Evolutionary conservation across 352 stramenopile genomes (phyloP).

Genomic region (Phytopythium mirpurense): DNA sequence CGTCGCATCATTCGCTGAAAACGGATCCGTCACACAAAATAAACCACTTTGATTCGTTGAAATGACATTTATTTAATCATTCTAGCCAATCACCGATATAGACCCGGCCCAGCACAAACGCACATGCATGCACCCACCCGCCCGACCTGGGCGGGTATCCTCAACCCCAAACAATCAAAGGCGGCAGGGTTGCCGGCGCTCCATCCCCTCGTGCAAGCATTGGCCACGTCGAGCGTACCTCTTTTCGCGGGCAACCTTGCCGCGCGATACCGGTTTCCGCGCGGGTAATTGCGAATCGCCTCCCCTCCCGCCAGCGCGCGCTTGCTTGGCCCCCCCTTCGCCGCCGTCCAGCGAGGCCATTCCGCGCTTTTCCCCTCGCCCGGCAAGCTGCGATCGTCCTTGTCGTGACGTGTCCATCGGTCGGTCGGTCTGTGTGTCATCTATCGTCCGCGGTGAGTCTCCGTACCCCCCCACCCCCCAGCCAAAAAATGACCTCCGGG

Average conservation of each 20-base stretch:
- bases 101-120: no score
- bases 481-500: not conserved
- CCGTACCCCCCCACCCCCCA: not conserved
- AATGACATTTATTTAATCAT: not conserved
- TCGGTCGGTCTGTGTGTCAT: slow-evolving; percentile 8
- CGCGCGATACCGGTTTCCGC: not conserved
- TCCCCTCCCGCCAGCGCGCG: not conserved
- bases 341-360: slow-evolving; percentile 10
- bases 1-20: slow-evolving; percentile 5
- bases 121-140: no score
- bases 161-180: not conserved
- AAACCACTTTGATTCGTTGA: not conserved
- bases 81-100: no score
- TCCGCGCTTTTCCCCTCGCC: slow-evolving; percentile 27
- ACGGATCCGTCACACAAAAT: not conserved
- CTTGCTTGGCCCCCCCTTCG: not conserved
- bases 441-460: not conserved
- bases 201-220: slow-evolving; percentile 1
- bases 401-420: slow-evolving; percentile 10
- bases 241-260: slow-evolving; percentile 6
- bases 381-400: slow-evolving; percentile 13
- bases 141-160: no score
- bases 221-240: slow-evolving; percentile 1
- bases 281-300: not conserved
- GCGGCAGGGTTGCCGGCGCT: not conserved